Conservation (phyloP, 2,329 filamentous ascomycete genomes). For the Alternaria consortialis region DNA sequence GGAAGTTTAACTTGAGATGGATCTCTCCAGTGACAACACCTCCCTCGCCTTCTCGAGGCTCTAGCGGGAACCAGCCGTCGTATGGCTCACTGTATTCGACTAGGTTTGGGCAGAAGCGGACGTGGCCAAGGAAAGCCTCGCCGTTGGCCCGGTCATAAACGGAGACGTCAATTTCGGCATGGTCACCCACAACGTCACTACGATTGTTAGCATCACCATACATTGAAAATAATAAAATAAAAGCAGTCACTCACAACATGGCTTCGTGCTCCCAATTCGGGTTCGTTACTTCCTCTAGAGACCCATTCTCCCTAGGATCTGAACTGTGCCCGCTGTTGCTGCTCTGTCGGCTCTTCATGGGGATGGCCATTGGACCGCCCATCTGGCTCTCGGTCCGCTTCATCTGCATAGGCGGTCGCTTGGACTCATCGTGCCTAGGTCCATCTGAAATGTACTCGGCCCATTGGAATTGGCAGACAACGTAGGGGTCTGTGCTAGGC, state of each 20-base stretch:
- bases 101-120: conserved; percentile 78
- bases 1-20: conserved; percentile 84
- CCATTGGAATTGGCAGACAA: conserved; percentile 95
- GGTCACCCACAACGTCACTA: conserved; percentile 91
- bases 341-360: conserved; percentile 95
- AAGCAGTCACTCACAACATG: conserved; percentile 75
- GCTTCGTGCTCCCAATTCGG: conserved; percentile 97
- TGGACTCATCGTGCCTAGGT: conserved; percentile 69
- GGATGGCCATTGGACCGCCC: conserved; percentile 88
- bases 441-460: conserved; percentile 95
- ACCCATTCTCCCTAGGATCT: conserved; percentile 60
- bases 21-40: conserved; percentile 84
- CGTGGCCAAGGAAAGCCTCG: conserved; percentile 91
- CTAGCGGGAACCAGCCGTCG: conserved; percentile 85
- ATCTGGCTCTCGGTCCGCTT: conserved; percentile 80
- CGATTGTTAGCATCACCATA: conserved; percentile 30
- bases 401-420: conserved; percentile 57
- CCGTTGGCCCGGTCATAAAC: conserved; percentile 88
- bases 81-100: conserved; percentile 75
- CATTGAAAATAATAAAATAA: not conserved
- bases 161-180: conserved; percentile 90
- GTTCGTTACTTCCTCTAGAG: conserved; percentile 75
- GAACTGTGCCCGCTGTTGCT: conserved; percentile 87
- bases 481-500: conserved; percentile 87
- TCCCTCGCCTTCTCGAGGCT: conserved; percentile 81